Percentiles rank a stretch among this genome's conserved stretches.
These are phyloP conservation scores for Eudorina sp. DNA, from an alignment of 139 green algal species.

Conservation along the genomic window DNA sequence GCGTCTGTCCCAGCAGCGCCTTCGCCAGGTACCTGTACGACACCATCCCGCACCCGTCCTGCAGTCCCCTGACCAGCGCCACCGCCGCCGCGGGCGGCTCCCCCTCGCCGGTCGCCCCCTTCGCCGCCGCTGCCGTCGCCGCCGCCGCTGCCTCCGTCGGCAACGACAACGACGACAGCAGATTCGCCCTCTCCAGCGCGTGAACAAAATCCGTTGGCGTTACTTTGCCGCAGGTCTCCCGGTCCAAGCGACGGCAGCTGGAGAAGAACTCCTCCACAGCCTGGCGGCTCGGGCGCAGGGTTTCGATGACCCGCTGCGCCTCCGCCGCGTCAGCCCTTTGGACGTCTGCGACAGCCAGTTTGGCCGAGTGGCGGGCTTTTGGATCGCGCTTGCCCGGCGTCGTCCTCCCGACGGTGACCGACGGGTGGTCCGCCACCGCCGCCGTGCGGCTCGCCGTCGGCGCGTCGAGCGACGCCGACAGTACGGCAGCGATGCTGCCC, in stretches of 20 bases:
- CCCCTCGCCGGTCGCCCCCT: too few relatives aligned
- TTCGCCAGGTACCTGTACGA: slow-evolving; percentile 15
- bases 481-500: background rate
- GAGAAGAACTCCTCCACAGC: slow-evolving; percentile 36
- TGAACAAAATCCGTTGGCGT: slow-evolving; percentile 17
- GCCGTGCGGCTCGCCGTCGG: too few relatives aligned
- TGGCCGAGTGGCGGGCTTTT: background rate
- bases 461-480: background rate
- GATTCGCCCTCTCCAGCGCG: background rate
- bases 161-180: background rate
- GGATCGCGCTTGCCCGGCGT: background rate
- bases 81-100: background rate
- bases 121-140: background rate
- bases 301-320: background rate
- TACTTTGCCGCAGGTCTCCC: slow-evolving; percentile 49
- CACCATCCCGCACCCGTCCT: slow-evolving; percentile 33
- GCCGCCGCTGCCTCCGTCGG: background rate
- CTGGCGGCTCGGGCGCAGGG: background rate
- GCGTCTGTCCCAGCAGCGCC: background rate
- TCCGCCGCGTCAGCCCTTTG: slow-evolving; percentile 9
- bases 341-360: slow-evolving; percentile 11
- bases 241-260: slow-evolving; percentile 17
- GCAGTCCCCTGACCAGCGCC: slow-evolving; percentile 33
- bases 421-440: background rate
- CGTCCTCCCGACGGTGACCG: background rate